Evolutionary conservation across 192 early-diverging fungal species (phyloP), one percentile per base, ranked within the genome.

Genomic region (Backusella mclennaniae): DNA sequence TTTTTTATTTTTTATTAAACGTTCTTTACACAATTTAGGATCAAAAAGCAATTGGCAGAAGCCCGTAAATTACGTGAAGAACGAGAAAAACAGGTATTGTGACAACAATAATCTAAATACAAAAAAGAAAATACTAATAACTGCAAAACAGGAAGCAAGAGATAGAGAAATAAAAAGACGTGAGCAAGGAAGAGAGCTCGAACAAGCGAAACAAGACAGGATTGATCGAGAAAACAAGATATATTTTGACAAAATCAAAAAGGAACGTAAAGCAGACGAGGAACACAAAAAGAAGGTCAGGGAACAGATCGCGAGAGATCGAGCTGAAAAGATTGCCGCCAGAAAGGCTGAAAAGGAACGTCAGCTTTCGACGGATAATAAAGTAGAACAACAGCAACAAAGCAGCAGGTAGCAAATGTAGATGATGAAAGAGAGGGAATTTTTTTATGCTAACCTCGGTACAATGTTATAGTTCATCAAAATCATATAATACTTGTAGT

Each of bases 231-330:
- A 82, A 71, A 76, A 66, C 12, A 78, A 69, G 31, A 35, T 44
- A n/a, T 76, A 79, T 19, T 77, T 69, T 69, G 74, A 75, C 19
- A 74, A 78, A 31, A 63, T 82, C 23, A 73, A 76, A 70, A 68
- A 73, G 66, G 77, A 82, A 26, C 75, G 71, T 15, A 33, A 56
- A 35, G 71, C 56, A 36, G 81, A 82, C 5, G 75, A 78, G 35
- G 77, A 73, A 12, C 75, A 78, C 46, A 35, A 75, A 39, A 70
- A 74, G 21, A 53, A 79, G 63, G 67, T 82, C 11, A 35, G 39
- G 17, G 81, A 76, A 42, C 76, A 82, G 49, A 82, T 82, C 76
- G 81, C 77, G 17, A 53, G 49, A 31, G 81, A 82, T 36, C 59
- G 74, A 29, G 72, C 52, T 3, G 81, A 78, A 19, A 69, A 77